phyloP scores from a whole-genome alignment of 345 rosid genomes.

The Laguncularia racemosa region DNA sequence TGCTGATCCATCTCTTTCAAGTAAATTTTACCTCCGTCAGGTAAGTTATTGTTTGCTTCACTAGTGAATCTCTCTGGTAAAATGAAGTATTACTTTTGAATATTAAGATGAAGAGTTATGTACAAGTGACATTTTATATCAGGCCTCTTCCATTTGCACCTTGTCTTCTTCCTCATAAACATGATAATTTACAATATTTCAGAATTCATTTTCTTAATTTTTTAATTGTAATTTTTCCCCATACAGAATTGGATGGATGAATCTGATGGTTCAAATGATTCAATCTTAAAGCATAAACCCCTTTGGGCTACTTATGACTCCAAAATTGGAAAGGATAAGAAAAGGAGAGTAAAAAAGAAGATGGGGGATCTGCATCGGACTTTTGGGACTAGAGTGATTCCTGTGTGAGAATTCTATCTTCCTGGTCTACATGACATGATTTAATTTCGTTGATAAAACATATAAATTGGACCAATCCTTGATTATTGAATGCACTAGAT shows the following conservation, averaged over 20 bases:
- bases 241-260: conserved; percentile 79
- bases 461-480: background rate
- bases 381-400: conserved; percentile 96
- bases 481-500: no score
- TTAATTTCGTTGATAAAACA: background rate
- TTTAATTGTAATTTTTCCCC: conserved; percentile 16
- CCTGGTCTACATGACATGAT: background rate
- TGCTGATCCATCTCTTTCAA: conserved; percentile 92
- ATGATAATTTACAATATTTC: background rate
- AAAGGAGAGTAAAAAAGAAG: conserved; percentile 51
- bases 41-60: conserved; percentile 26
- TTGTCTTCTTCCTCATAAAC: background rate
- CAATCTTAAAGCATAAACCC: conserved; percentile 88
- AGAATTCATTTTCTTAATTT: conserved; percentile 8
- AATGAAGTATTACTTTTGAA: background rate
- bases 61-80: background rate
- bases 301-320: conserved; percentile 75
- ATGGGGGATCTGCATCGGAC: conserved; percentile 75
- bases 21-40: conserved; percentile 88
- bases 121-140: background rate
- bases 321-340: conserved; percentile 42
- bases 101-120: background rate
- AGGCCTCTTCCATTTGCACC: no score
- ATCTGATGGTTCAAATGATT: conserved; percentile 62
- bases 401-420: conserved; percentile 59